Percentiles rank a stretch among this genome's conserved stretches.
Evolutionary conservation across 2,329 filamentous ascomycete species (phyloP).

Genomic region (Paecilomyces niveus): DNA sequence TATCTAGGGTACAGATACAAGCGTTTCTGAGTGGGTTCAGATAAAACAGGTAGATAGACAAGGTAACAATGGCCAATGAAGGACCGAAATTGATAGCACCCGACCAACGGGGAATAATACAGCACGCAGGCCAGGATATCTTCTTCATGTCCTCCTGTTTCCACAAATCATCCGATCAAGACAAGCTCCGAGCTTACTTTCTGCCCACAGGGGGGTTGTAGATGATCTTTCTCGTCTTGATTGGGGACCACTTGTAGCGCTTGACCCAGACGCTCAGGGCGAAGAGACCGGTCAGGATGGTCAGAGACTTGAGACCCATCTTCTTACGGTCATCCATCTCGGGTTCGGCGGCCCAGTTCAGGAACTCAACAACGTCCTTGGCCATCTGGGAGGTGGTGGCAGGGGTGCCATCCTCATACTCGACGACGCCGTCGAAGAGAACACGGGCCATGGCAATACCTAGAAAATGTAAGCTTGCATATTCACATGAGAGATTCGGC

Average conservation of each 20-base stretch:
- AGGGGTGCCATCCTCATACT: constrained; percentile 94
- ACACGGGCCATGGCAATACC: constrained; percentile 97
- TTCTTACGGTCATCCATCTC: constrained; percentile 99
- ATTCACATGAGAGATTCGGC: not conserved
- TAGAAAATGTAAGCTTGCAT: constrained; percentile 13
- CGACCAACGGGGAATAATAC: constrained; percentile 18
- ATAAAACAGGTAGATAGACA: constrained; percentile 28
- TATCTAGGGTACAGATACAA: constrained; percentile 40
- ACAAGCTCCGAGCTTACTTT: constrained; percentile 17
- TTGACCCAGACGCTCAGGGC: constrained; percentile 95
- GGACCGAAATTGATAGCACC: constrained; percentile 16
- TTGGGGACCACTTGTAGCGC: constrained; percentile 96
- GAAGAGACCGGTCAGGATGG: constrained; percentile 69
- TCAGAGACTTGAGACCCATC: constrained; percentile 96
- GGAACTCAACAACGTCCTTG: constrained; percentile 97
- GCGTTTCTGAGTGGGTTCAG: constrained; percentile 30
- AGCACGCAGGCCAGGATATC: constrained; percentile 2
- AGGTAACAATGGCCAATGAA: constrained; percentile 20
- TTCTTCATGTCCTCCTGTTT: constrained; percentile 18
- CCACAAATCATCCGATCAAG: constrained; percentile 21
- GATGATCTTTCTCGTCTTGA: constrained; percentile 91
- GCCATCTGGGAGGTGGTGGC: constrained; percentile 98
- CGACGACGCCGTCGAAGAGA: constrained; percentile 91
- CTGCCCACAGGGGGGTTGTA: constrained; percentile 64
- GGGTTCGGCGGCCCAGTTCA: constrained; percentile 98